phyloP scores from a whole-genome alignment of 257 asterid species.

The Nicotiana benthamiana region DNA sequence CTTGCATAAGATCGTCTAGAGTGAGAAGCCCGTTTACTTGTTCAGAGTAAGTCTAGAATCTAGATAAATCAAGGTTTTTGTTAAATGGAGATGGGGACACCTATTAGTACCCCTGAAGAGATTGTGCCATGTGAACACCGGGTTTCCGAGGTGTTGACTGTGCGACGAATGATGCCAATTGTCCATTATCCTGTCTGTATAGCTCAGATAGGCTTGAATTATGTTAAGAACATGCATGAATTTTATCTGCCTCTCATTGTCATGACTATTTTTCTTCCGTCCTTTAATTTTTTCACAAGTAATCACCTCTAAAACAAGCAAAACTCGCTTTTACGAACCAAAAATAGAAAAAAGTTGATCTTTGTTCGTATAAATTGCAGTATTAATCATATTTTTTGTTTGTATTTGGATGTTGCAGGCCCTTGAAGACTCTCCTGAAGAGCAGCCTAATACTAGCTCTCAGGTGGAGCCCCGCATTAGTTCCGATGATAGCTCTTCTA shows the following conservation, averaged over 20 bases:
- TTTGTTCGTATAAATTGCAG: neutral
- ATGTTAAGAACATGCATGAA: neutral
- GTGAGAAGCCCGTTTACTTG: neutral
- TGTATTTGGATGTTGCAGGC: conserved; percentile 32
- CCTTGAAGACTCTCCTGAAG: conserved; percentile 53
- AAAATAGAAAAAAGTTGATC: neutral
- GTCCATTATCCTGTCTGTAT: neutral
- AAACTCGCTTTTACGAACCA: neutral
- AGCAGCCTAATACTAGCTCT: conserved; percentile 24
- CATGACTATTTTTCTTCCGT: neutral
- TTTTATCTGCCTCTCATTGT: neutral
- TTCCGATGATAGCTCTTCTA: conserved; percentile 55
- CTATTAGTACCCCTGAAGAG: neutral
- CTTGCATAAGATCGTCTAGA: neutral
- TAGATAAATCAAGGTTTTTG: neutral
- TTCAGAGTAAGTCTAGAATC: neutral
- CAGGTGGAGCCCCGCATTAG: conserved; percentile 27
- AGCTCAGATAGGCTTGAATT: neutral
- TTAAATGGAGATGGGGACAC: neutral
- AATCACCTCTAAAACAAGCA: neutral
- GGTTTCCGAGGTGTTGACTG: neutral
- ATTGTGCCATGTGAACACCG: neutral
- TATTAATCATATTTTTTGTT: neutral
- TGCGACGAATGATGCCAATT: neutral
- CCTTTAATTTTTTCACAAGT: neutral